Percentiles rank a stretch among this genome's conserved stretches.
Evolutionary conservation across 495 filamentous ascomycete species (phyloP).

Genomic region (Aspergillus conjunctus): DNA sequence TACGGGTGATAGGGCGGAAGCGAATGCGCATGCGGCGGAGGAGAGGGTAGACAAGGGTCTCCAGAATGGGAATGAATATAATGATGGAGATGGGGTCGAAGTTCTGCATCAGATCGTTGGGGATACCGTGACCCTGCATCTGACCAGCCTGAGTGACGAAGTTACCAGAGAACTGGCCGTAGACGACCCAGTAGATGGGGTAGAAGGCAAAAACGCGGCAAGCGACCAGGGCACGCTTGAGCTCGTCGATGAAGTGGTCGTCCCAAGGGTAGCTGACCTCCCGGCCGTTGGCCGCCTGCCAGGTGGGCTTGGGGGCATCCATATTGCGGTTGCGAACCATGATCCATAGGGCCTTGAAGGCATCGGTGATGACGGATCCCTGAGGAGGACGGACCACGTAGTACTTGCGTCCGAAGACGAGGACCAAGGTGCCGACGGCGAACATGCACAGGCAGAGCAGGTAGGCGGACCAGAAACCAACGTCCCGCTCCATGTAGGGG

Average conservation of each 20-base stretch:
- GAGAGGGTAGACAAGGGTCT: slow-evolving; percentile 66
- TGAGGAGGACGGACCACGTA: slow-evolving; percentile 66
- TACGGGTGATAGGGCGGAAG: slow-evolving; percentile 74
- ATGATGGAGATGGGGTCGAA: slow-evolving; percentile 77
- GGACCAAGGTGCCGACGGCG: slow-evolving; percentile 51
- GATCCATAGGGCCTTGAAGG: slow-evolving; percentile 62
- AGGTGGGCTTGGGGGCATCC: slow-evolving; percentile 62
- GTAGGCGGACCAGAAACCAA: slow-evolving; percentile 76
- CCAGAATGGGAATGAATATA: slow-evolving; percentile 69
- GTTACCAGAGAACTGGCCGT: slow-evolving; percentile 61
- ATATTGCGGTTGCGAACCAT: slow-evolving; percentile 56
- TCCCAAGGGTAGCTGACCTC: slow-evolving; percentile 51
- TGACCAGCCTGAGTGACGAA: slow-evolving; percentile 59
- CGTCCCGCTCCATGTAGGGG: slow-evolving; percentile 64
- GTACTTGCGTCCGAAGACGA: slow-evolving; percentile 56
- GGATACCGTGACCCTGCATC: slow-evolving; percentile 58
- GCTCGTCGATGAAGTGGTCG: slow-evolving; percentile 65
- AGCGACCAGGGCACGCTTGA: slow-evolving; percentile 59
- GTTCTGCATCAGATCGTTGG: slow-evolving; percentile 77
- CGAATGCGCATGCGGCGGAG: slow-evolving; percentile 65
- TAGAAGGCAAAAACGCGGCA: slow-evolving; percentile 64
- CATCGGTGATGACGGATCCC: slow-evolving; percentile 62
- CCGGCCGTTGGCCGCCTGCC: slow-evolving; percentile 51
- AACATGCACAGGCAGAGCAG: slow-evolving; percentile 68
- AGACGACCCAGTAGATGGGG: slow-evolving; percentile 63